phyloP scores from a whole-genome alignment of 2,329 filamentous ascomycete species.

The Penicillium digitatum region DNA sequence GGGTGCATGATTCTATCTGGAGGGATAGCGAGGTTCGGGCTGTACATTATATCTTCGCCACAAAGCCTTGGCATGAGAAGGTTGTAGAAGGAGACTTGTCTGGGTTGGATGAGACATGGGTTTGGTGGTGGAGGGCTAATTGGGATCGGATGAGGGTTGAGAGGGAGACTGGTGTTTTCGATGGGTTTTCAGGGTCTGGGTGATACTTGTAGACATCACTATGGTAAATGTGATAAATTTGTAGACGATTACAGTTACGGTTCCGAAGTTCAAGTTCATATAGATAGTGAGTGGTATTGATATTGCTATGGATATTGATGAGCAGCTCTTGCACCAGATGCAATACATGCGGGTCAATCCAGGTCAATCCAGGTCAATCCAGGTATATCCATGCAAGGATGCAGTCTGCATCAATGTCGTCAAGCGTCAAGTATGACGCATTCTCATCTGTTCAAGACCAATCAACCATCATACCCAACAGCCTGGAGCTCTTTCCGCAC shows the following conservation, averaged over 20 bases:
- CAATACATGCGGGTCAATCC: conserved; percentile 6
- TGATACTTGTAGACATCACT: not conserved
- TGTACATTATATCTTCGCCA: conserved; percentile 18
- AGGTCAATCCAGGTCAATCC: conserved; percentile 5
- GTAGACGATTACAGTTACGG: not conserved
- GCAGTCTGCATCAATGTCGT: conserved; percentile 5
- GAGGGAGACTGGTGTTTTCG: not conserved
- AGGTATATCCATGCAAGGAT: conserved; percentile 7
- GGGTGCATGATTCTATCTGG: conserved; percentile 16
- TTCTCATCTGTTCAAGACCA: not conserved
- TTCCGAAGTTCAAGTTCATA: not conserved
- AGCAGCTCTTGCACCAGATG: conserved; percentile 4
- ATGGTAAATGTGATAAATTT: not conserved
- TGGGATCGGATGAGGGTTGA: conserved; percentile 8
- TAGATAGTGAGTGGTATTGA: not conserved
- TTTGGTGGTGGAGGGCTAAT: conserved; percentile 17
- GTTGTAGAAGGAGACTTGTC: not conserved
- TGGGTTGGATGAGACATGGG: conserved; percentile 1
- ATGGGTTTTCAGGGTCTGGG: not conserved
- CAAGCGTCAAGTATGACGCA: not conserved
- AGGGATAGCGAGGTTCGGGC: conserved; percentile 7
- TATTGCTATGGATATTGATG: not conserved
- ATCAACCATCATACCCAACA: conserved; percentile 49
- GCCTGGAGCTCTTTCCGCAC: conserved; percentile 78
- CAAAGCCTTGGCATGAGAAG: conserved; percentile 15